These are phyloP conservation scores for Rhodotorula sp. DNA, from an alignment of 1,284 basidiomycete species.

Conservation along the genomic window DNA sequence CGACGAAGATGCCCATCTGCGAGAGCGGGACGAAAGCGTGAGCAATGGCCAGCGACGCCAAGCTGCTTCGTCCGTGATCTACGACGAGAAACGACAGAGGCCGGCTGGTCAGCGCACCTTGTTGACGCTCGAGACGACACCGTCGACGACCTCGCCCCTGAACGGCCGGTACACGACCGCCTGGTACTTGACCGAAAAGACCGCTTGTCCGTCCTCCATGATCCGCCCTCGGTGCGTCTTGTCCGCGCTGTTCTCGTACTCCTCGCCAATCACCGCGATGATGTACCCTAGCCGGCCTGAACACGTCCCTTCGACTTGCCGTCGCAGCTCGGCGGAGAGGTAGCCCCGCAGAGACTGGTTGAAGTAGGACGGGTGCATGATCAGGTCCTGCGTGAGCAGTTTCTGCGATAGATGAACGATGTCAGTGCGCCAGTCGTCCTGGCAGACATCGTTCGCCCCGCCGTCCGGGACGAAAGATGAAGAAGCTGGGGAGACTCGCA, in stretches of 20 bases:
- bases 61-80: not conserved
- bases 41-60: not conserved
- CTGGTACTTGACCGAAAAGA: conserved; percentile 42
- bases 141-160: conserved; percentile 98
- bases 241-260: conserved; percentile 51
- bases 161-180: conserved; percentile 97
- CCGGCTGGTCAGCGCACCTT: conserved; percentile 62
- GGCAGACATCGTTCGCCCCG: too few relatives aligned
- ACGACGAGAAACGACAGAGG: not conserved
- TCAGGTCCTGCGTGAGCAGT: conserved; percentile 88
- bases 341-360: conserved; percentile 92
- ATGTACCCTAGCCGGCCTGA: conserved; percentile 96
- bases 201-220: conserved; percentile 63
- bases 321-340: conserved; percentile 86
- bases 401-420: not conserved
- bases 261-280: conserved; percentile 78
- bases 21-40: not conserved
- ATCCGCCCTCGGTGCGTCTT: conserved; percentile 49
- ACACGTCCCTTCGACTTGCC: conserved; percentile 96
- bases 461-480: too few relatives aligned
- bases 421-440: too few relatives aligned
- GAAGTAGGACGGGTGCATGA: conserved; percentile 96
- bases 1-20: conserved; percentile 97
- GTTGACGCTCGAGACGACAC: conserved; percentile 90
- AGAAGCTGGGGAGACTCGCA: conserved; percentile 1